A percentile compares a stretch with the other conserved stretches of the same genome.
phyloP scores from a whole-genome alignment of 2,329 filamentous ascomycete genomes.

The Exutisphaerella laricina region DNA sequence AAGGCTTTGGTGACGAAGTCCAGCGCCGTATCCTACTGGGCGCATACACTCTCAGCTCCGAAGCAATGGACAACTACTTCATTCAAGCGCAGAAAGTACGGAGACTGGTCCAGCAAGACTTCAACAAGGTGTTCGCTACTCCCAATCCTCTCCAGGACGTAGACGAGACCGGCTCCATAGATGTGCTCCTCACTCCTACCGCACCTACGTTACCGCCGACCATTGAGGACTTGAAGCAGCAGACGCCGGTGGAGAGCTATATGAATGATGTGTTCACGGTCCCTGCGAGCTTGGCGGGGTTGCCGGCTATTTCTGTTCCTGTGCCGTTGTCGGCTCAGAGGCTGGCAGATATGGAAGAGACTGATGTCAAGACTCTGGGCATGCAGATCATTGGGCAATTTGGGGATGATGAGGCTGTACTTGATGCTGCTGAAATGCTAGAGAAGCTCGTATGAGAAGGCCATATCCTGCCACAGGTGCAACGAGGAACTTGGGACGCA shows the following conservation, averaged over 20 bases:
- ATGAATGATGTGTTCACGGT: slow-evolving; percentile 91
- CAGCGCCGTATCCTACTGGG: slow-evolving; percentile 81
- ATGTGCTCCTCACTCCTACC: slow-evolving; percentile 83
- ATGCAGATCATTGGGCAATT: slow-evolving; percentile 78
- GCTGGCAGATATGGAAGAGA: slow-evolving; percentile 18
- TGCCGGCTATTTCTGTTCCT: slow-evolving; percentile 84
- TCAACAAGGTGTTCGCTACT: slow-evolving; percentile 68
- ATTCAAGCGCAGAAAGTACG: slow-evolving; percentile 86
- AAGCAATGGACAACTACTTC: slow-evolving; percentile 94
- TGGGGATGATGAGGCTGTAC: slow-evolving; percentile 63
- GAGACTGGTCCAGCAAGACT: slow-evolving; percentile 76
- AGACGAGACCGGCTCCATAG: slow-evolving; percentile 56
- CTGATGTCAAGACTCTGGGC: slow-evolving; percentile 47
- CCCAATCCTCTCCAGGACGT: slow-evolving; percentile 57
- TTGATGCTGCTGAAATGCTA: slow-evolving; percentile 52
- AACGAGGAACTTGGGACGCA: too few species aligned
- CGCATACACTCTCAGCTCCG: slow-evolving; percentile 81
- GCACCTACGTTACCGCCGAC: slow-evolving; percentile 69
- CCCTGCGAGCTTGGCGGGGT: slow-evolving; percentile 82
- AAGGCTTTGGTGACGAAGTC: slow-evolving; percentile 78
- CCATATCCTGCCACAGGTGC: too few species aligned
- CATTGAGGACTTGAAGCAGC: slow-evolving; percentile 52
- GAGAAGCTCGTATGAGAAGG: slow-evolving; percentile 20
- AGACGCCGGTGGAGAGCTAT: slow-evolving; percentile 65
- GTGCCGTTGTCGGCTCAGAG: slow-evolving; percentile 37